Evolutionary conservation across 208 protist genomes (phyloP).

Genomic region (Trichomonas gallinae): DNA sequence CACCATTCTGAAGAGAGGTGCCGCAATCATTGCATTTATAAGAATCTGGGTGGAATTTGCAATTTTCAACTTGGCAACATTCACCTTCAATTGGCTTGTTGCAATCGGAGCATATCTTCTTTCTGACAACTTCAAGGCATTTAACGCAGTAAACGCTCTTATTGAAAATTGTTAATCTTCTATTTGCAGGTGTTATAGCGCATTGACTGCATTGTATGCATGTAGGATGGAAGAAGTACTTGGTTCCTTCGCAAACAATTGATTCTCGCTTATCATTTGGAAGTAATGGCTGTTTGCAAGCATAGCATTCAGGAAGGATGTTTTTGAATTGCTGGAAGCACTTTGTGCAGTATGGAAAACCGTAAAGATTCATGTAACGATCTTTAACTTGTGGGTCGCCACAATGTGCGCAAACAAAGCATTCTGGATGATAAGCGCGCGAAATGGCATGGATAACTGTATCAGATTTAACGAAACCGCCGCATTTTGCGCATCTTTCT

Average conservation of each 20-base stretch:
- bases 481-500: neutral
- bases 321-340: neutral
- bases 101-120: neutral
- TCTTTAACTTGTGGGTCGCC: neutral
- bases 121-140: neutral
- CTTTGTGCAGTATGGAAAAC: neutral
- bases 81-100: neutral
- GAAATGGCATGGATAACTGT: neutral
- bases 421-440: neutral
- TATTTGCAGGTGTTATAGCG: neutral
- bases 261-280: neutral
- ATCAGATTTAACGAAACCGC: neutral
- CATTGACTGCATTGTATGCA: neutral
- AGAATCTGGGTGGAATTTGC: neutral
- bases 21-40: neutral
- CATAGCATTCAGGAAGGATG: neutral
- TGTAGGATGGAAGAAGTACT: neutral
- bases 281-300: neutral
- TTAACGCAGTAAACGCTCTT: neutral
- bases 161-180: neutral
- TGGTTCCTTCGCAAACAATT: neutral
- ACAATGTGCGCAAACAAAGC: neutral
- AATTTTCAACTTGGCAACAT: neutral
- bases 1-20: neutral
- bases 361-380: neutral